A percentile compares a stretch with the other conserved stretches of the same genome.
phyloP scores from a whole-genome alignment of 2,329 filamentous ascomycete species.

The Fusarium sp. region DNA sequence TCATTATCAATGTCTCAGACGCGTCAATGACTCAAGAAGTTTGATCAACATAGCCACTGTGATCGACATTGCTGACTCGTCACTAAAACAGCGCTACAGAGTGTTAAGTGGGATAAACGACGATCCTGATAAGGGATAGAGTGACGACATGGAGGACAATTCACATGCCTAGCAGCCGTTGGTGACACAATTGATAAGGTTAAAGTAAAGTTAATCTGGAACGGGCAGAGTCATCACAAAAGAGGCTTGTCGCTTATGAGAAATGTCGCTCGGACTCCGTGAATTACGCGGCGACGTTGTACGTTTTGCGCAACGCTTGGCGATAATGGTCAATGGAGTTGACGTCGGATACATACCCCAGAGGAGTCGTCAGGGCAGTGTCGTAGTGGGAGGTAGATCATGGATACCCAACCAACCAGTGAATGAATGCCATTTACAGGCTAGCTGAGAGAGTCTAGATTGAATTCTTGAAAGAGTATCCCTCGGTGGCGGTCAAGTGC shows the following conservation, averaged over 20 bases:
- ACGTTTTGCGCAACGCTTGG: constrained; percentile 30
- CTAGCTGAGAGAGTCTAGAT: constrained; percentile 18
- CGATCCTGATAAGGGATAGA: constrained; percentile 35
- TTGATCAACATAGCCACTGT: constrained; percentile 16
- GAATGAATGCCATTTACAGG: constrained; percentile 25
- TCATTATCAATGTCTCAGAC: constrained; percentile 36
- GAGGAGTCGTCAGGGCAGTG: not conserved
- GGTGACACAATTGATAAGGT: constrained; percentile 41
- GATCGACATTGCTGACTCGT: constrained; percentile 34
- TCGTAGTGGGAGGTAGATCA: constrained; percentile 18
- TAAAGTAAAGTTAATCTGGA: constrained; percentile 38
- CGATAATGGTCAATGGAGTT: constrained; percentile 1
- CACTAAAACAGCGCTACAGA: constrained; percentile 6
- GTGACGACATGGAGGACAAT: constrained; percentile 14
- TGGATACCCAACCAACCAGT: constrained; percentile 8
- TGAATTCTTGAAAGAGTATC: not conserved
- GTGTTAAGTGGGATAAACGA: constrained; percentile 14
- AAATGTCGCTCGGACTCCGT: constrained; percentile 10
- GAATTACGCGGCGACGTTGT: constrained; percentile 40
- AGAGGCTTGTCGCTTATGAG: not conserved
- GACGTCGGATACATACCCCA: too few relatives aligned
- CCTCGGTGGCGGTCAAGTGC: constrained; percentile 35
- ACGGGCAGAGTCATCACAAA: not conserved
- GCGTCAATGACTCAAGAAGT: constrained; percentile 31
- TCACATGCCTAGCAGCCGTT: constrained; percentile 17